Percentiles rank a stretch among this genome's conserved stretches.
phyloP scores from a whole-genome alignment of 768 basidiomycete genomes.

The Naganishia kalamii region DNA sequence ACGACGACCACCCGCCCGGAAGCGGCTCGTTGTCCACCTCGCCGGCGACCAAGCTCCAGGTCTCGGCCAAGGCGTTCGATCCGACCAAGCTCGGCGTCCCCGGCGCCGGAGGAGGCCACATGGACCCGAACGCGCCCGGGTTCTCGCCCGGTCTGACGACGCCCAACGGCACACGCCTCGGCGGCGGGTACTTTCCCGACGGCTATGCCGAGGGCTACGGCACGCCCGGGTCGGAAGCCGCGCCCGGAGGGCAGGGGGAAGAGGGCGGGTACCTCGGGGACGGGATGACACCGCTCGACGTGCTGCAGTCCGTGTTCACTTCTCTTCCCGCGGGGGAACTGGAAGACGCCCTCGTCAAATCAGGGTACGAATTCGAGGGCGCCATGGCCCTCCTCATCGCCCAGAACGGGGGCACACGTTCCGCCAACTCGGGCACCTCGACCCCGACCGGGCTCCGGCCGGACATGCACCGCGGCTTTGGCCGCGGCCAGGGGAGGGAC shows the following conservation, averaged over 20 bases:
- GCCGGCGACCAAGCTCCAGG: conserved; percentile 55
- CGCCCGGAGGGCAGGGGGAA: conserved; percentile 12
- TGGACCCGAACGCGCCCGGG: conserved; percentile 6
- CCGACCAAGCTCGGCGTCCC: conserved; percentile 37
- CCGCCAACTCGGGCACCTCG: conserved; percentile 29
- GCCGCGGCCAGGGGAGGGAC: conserved; percentile 4
- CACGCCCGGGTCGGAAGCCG: conserved; percentile 19
- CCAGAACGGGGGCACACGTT: conserved; percentile 49
- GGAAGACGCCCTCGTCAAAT: conserved; percentile 80
- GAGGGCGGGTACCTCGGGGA: conserved; percentile 28
- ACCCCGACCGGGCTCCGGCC: conserved; percentile 12
- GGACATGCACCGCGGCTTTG: conserved; percentile 1
- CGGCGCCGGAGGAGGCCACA: neutral
- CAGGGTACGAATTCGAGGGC: conserved; percentile 89
- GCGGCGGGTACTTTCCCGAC: conserved; percentile 16
- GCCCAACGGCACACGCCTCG: conserved; percentile 33
- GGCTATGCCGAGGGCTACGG: conserved; percentile 21
- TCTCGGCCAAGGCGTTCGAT: conserved; percentile 54
- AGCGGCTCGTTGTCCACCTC: conserved; percentile 52
- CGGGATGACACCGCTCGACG: conserved; percentile 96
- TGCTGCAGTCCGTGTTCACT: conserved; percentile 86
- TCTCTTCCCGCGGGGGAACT: conserved; percentile 82
- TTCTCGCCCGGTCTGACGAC: conserved; percentile 31
- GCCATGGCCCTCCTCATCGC: conserved; percentile 94
- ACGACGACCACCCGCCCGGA: neutral